These are phyloP conservation scores for Podochytrium sp. DNA, from an alignment of 192 early-diverging fungal genomes.

Conservation along the genomic window DNA sequence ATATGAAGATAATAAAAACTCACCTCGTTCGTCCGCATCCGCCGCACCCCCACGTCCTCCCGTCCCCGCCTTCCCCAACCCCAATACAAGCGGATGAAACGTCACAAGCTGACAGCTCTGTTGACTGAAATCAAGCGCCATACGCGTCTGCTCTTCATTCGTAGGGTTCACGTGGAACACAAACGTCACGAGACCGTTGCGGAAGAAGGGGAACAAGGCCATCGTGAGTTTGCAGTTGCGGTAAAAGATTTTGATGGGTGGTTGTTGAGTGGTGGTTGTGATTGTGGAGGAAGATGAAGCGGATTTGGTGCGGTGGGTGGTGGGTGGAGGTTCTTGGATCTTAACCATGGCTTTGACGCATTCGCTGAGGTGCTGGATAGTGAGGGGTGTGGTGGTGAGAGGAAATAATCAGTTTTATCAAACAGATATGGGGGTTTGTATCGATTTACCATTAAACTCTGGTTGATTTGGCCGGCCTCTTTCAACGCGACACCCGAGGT, in stretches of 20 bases:
- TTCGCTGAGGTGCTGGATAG: slow-evolving; percentile 11
- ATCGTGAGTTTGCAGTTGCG: slow-evolving; percentile 30
- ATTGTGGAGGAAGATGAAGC: neutral
- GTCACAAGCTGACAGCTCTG: slow-evolving; percentile 24
- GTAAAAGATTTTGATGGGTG: slow-evolving; percentile 1
- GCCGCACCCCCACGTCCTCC: neutral
- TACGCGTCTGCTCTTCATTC: slow-evolving; percentile 33
- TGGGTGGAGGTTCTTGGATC: slow-evolving; percentile 13
- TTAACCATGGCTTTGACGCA: slow-evolving; percentile 28
- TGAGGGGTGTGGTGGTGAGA: neutral
- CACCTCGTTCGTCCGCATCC: no score
- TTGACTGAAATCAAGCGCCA: slow-evolving; percentile 25
- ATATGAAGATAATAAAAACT: no score
- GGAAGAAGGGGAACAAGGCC: slow-evolving; percentile 15
- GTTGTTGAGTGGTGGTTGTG: neutral
- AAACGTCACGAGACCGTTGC: slow-evolving; percentile 22
- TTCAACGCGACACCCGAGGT: neutral
- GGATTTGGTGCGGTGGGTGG: no score
- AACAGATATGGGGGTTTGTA: neutral
- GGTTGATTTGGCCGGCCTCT: slow-evolving; percentile 20
- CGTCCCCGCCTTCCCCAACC: neutral
- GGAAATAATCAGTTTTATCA: neutral
- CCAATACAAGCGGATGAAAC: neutral
- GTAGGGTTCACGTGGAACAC: slow-evolving; percentile 27
- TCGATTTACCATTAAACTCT: slow-evolving; percentile 14